Evolutionary conservation across 1,139 yeast species (phyloP), one percentile per base, ranked within the genome.

Genomic region (Taphrina populina): DNA sequence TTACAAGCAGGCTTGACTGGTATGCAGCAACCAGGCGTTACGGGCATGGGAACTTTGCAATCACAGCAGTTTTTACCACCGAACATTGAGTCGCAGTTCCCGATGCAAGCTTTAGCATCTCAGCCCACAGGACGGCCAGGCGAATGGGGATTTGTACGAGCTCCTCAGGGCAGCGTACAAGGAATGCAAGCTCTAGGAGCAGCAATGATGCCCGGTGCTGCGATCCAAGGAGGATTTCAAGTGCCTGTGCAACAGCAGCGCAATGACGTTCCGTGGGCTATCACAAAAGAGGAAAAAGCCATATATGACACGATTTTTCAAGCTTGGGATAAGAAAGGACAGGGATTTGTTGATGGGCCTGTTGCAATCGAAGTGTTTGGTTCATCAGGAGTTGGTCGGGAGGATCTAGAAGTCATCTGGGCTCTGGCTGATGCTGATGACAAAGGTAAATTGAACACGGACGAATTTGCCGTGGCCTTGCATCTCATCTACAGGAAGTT

Each of bases 401-500:
- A 81, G 7, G 96, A 90, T 64, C 76, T 92, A 61, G 97, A 90
- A 68, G 76, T 82, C 34, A 87, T 92, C 61, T 92, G 98, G 98
- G 96, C 90, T 68, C 76, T 92, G 65, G 81, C 97, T 4, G 97
- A 92, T 69, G 78, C 88, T 58, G 88, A 87, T 64, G 88, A 88
- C 69, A 81, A 88, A 45, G 97, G 96, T 33, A 78, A 80, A 51
- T 88, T 92, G 65, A 78, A 88, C 41, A 83, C 79, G 66, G 74
- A 80, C 61, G 98, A 94, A 69, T 92, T 92, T 70, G 81, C 95
- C 1, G 84, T 92, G 67, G 97, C 97, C 11, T 83, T 92, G 83
- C 92, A 84, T 67, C 77, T 92, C 64, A 94, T 92, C 7, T 95
- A 90, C 69, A 87, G 84, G 69, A 84, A 81, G 64, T 74, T 88